phyloP scores from a whole-genome alignment of 2,329 filamentous ascomycete genomes.

The Botrytis sinoallii region DNA sequence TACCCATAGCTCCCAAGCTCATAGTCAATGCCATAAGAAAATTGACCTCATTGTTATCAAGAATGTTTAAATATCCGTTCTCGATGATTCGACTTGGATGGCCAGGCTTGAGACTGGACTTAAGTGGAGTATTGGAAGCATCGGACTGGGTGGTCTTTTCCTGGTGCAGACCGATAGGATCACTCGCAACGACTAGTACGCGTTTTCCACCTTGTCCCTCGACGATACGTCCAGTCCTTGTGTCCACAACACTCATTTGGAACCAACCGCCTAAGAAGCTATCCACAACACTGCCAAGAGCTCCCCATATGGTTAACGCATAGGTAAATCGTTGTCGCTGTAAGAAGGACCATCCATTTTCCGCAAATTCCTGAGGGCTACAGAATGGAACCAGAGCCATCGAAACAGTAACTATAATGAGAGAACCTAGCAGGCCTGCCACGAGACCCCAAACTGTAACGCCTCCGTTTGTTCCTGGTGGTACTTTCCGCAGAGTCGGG shows the following conservation, averaged over 20 bases:
- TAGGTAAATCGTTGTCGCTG: conserved; percentile 48
- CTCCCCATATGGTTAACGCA: conserved; percentile 67
- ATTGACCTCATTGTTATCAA: conserved; percentile 97
- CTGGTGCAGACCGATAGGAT: conserved; percentile 36
- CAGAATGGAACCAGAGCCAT: conserved; percentile 70
- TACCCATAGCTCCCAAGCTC: conserved; percentile 72
- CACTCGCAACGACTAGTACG: conserved; percentile 46
- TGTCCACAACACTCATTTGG: conserved; percentile 83
- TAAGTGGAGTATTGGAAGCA: conserved; percentile 48
- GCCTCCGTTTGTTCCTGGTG: conserved; percentile 89
- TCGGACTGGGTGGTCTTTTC: conserved; percentile 45
- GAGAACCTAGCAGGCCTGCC: conserved; percentile 71
- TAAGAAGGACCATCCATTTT: conserved; percentile 52
- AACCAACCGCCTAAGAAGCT: conserved; percentile 81
- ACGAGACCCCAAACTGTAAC: conserved; percentile 72
- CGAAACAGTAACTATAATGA: conserved; percentile 62
- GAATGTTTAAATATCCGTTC: conserved; percentile 63
- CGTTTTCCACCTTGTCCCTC: conserved; percentile 75
- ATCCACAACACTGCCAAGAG: conserved; percentile 79
- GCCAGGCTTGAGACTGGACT: conserved; percentile 52
- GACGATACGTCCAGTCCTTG: conserved; percentile 79
- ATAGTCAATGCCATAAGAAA: conserved; percentile 82
- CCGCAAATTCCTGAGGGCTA: conserved; percentile 30
- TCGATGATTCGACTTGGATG: conserved; percentile 53
- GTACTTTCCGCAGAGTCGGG: conserved; percentile 70